These are phyloP conservation scores for Lasiodiplodia theobromae DNA, from an alignment of 2,329 filamentous ascomycete species.

Conservation along the genomic window DNA sequence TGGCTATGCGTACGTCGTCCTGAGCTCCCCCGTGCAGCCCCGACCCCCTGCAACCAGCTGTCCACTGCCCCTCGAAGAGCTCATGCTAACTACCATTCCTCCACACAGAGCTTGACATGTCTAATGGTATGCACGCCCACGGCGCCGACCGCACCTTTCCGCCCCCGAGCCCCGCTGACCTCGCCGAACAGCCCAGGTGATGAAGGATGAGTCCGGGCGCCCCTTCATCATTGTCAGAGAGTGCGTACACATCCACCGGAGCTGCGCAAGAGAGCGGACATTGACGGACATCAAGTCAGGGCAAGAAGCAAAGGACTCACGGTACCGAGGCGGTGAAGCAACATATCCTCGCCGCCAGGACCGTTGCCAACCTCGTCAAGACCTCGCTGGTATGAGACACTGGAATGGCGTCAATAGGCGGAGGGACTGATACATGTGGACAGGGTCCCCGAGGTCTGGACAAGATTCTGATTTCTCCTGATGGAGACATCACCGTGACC, in stretches of 20 bases:
- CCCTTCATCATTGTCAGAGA: slow-evolving; percentile 99
- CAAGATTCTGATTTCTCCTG: slow-evolving; percentile 98
- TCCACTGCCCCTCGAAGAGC: neutral
- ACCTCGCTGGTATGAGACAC: slow-evolving; percentile 73
- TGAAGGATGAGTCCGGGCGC: slow-evolving; percentile 97
- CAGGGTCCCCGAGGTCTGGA: slow-evolving; percentile 91
- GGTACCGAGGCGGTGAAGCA: slow-evolving; percentile 98
- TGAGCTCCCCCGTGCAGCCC: slow-evolving; percentile 28
- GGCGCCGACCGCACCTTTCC: neutral
- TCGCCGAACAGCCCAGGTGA: slow-evolving; percentile 66
- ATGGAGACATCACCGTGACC: slow-evolving; percentile 98
- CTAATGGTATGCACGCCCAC: slow-evolving; percentile 68
- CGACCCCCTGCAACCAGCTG: slow-evolving; percentile 26
- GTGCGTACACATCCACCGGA: slow-evolving; percentile 61
- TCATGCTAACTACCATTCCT: slow-evolving; percentile 38
- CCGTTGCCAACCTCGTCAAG: slow-evolving; percentile 96
- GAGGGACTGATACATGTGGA: slow-evolving; percentile 1
- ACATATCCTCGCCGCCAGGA: slow-evolving; percentile 95
- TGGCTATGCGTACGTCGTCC: slow-evolving; percentile 50
- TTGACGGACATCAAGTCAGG: slow-evolving; percentile 70
- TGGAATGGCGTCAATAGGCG: neutral
- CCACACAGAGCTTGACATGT: slow-evolving; percentile 76
- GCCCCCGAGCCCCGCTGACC: slow-evolving; percentile 29
- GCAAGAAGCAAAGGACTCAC: slow-evolving; percentile 95
- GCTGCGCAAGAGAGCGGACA: slow-evolving; percentile 32